Conservation (phyloP, 805 yeast genomes). For the Candida maesae region DNA sequence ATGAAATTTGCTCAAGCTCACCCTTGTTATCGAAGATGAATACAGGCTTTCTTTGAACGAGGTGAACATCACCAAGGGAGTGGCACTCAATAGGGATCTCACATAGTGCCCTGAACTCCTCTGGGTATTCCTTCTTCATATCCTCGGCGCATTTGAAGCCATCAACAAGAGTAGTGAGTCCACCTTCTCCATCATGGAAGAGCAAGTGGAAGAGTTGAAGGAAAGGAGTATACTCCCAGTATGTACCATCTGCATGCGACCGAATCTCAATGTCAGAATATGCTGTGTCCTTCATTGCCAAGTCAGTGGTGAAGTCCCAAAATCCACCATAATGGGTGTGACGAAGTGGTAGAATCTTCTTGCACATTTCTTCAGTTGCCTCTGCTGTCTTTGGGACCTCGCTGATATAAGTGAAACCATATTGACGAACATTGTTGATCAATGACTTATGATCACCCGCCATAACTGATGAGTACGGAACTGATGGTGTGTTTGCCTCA, state of each 20-base stretch:
- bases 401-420: conserved; percentile 61
- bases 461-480: conserved; percentile 47
- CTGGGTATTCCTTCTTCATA: conserved; percentile 44
- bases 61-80: conserved; percentile 69
- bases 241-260: conserved; percentile 70
- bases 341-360: conserved; percentile 54
- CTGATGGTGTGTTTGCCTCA: conserved; percentile 24
- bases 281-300: conserved; percentile 66
- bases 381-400: conserved; percentile 58
- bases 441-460: conserved; percentile 24
- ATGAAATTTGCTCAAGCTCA: conserved; percentile 56
- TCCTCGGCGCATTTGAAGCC: conserved; percentile 57
- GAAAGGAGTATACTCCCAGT: conserved; percentile 72
- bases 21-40: conserved; percentile 51
- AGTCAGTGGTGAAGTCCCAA: conserved; percentile 73
- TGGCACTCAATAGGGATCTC: conserved; percentile 59
- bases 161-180: conserved; percentile 64
- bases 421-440: conserved; percentile 24
- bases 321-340: conserved; percentile 78
- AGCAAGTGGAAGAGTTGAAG: conserved; percentile 64
- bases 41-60: conserved; percentile 61
- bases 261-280: conserved; percentile 64
- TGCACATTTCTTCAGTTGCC: conserved; percentile 54
- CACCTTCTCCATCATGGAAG: conserved; percentile 62
- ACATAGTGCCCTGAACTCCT: conserved; percentile 47